Conservation (phyloP, 116 monocot genomes). For the Iris pallida region DNA sequence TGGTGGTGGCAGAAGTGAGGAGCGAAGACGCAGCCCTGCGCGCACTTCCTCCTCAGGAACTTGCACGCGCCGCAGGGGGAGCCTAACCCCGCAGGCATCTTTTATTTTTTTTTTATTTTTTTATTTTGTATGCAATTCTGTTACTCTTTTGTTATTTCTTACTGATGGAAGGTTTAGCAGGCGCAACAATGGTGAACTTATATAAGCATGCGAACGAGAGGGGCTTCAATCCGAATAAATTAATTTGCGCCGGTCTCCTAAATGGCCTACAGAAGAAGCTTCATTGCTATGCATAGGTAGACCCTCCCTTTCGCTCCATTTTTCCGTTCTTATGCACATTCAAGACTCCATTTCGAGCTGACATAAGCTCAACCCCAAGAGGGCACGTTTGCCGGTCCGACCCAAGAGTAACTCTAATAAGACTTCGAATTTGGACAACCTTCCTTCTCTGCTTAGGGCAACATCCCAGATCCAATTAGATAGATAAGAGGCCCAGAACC, state of each 20-base stretch:
- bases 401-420: too few species aligned
- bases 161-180: neutral
- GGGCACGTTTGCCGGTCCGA: too few species aligned
- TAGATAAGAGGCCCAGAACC: too few species aligned
- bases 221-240: conserved; percentile 33
- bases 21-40: conserved; percentile 66
- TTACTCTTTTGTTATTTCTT: neutral
- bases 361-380: conserved; percentile 9
- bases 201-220: conserved; percentile 31
- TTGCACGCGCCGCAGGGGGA: conserved; percentile 94
- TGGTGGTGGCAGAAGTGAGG: conserved; percentile 89
- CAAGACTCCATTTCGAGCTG: conserved; percentile 21
- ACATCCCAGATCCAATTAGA: too few species aligned
- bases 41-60: conserved; percentile 86
- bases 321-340: conserved; percentile 9
- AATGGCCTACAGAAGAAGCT: conserved; percentile 40
- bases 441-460: too few species aligned
- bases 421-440: too few species aligned
- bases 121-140: neutral
- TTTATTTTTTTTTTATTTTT: too few species aligned
- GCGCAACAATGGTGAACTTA: neutral
- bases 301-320: too few species aligned
- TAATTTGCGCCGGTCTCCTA: conserved; percentile 46
- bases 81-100: conserved; percentile 63
- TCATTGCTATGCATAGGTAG: neutral